Base-by-base conservation (phyloP, 2,329 filamentous ascomycete species). In the Leptographium radiaticola region DNA sequence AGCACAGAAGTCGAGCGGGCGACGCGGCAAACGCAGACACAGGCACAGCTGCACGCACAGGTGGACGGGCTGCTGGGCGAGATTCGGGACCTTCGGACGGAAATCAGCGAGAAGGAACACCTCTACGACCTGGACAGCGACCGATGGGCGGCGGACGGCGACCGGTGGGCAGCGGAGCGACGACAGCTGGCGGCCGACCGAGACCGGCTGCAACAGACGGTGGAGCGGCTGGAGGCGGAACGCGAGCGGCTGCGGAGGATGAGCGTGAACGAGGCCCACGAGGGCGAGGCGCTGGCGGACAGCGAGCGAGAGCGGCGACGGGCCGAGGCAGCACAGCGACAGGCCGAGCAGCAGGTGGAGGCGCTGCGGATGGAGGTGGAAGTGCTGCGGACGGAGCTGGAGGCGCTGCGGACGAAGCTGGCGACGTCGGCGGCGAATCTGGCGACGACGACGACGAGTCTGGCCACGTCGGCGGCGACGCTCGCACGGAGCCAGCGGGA, bases 211-310 rank as follows among this genome's bases (percentile, higher is more conserved):
- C 84, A 89, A 65, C 77, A 79, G 53, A 86, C 83, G 0, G 82
- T 90, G 55, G 81, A 87, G 58, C 80, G 76, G 59, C 72, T 89
- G 36, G 83, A 84, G 50, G 77, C 85, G 61, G 73, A 76, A 1
- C 84, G 88, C 63, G 81, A 83, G 16, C 84, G 76, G 63, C 69
- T 89, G 18, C 80, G 86, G 63, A 76, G 83, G 61, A 80, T 81
- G 4, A 72, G 89, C 13, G 76, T 84, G 58, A 86, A 79, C 62
- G 86, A 90, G 62, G 77, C 78, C 48, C 78, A 87, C 58, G 81
- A 86, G 30, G 83, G 93, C 62, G 76, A 76, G 58, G 80, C 77
- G 53, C 86, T 91, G 61, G 85, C 91, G 63, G 78, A 78, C 34
- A 9, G 34, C 25, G 25, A 25, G 34, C 34, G 34, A 8, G 34